Evolutionary conservation across 2,329 filamentous ascomycete genomes (phyloP).

Genomic region (Colletotrichum sidae): DNA sequence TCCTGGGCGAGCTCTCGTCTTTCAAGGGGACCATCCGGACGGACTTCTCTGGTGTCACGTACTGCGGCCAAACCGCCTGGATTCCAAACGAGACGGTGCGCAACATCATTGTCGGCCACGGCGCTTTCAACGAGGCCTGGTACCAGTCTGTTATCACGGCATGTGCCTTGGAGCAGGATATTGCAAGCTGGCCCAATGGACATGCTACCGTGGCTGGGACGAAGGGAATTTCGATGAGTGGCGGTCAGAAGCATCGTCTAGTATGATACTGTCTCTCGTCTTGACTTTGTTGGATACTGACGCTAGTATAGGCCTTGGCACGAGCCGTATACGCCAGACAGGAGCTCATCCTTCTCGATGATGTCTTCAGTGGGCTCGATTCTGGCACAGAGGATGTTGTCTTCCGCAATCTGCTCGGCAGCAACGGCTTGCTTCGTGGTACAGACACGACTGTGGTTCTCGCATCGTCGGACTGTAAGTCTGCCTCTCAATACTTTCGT

Average conservation of each 20-base stretch:
- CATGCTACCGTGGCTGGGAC: slow-evolving; percentile 50
- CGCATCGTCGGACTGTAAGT: slow-evolving; percentile 33
- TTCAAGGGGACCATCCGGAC: slow-evolving; percentile 37
- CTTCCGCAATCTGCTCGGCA: slow-evolving; percentile 41
- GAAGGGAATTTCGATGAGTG: slow-evolving; percentile 51
- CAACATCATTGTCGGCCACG: slow-evolving; percentile 47
- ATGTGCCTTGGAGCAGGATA: slow-evolving; percentile 49
- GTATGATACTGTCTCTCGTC: background rate
- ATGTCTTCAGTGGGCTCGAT: slow-evolving; percentile 48
- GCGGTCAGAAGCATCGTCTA: slow-evolving; percentile 51
- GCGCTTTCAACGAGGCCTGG: slow-evolving; percentile 43
- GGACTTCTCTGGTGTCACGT: slow-evolving; percentile 39
- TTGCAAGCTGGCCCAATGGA: slow-evolving; percentile 44
- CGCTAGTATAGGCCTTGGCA: slow-evolving; percentile 40
- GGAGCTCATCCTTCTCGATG: slow-evolving; percentile 43
- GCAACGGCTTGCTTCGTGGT: slow-evolving; percentile 40
- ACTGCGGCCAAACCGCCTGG: slow-evolving; percentile 45
- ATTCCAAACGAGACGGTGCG: slow-evolving; percentile 46
- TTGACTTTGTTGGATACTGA: background rate
- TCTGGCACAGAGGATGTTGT: slow-evolving; percentile 42
- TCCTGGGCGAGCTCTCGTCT: slow-evolving; percentile 44
- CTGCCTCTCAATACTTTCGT: fast-evolving
- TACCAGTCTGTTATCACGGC: slow-evolving; percentile 47
- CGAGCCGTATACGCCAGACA: slow-evolving; percentile 45
- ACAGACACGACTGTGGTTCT: slow-evolving; percentile 40